phyloP scores from a whole-genome alignment of 176 grass and related monocot species.

The Paspalum vaginatum region DNA sequence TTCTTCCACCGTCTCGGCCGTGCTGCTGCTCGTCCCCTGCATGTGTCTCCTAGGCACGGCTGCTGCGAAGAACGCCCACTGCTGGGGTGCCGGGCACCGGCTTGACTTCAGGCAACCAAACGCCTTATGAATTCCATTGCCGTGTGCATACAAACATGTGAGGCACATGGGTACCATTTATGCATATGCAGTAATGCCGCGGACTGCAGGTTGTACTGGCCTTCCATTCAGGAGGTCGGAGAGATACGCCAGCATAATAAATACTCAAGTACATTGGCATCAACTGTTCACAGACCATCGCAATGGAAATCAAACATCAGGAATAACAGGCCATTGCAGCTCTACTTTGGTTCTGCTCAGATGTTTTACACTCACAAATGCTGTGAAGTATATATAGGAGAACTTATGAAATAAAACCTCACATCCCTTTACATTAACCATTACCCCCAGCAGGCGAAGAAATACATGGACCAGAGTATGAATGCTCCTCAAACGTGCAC shows the following conservation, averaged over 20 bases:
- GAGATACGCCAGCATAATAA: background rate
- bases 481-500: conserved; percentile 35
- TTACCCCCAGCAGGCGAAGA: conserved; percentile 19
- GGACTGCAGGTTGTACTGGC: conserved; percentile 15
- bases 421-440: conserved; percentile 43
- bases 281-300: background rate
- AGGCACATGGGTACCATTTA: background rate
- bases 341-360: background rate
- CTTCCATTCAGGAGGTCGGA: conserved; percentile 23
- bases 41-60: no score
- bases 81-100: no score
- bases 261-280: conserved; percentile 12
- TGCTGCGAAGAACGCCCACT: background rate
- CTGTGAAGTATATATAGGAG: conserved; percentile 14
- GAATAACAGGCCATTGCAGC: background rate
- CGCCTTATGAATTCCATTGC: background rate
- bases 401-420: conserved; percentile 26
- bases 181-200: conserved; percentile 1
- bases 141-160: background rate
- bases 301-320: background rate
- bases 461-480: conserved; percentile 24
- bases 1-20: background rate
- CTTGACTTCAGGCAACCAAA: background rate
- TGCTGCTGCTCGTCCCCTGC: background rate
- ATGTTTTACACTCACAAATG: conserved; percentile 26